Conservation (phyloP, 225 moss, liverwort and hornwort genomes). For the Ulota crispa region DNA sequence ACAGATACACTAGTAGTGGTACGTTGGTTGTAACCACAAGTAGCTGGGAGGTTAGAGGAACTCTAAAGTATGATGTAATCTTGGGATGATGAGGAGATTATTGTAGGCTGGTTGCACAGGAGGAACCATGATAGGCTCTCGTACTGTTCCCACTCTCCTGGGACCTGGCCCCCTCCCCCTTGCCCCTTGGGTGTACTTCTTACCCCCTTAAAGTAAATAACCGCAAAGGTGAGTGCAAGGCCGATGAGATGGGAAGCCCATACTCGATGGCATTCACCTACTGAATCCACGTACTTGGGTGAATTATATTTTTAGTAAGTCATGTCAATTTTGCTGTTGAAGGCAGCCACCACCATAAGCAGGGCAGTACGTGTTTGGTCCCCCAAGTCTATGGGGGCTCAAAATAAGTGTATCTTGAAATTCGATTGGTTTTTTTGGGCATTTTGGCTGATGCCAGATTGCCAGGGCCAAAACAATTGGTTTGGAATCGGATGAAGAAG, state of each 20-base stretch:
- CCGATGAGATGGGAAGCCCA: conserved; percentile 28
- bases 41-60: conserved; percentile 15
- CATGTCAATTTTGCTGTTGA: background rate
- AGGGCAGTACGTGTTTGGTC: background rate
- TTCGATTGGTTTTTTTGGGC: background rate
- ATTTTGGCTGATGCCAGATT: background rate
- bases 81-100: conserved; percentile 22
- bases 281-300: conserved; percentile 27
- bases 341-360: background rate
- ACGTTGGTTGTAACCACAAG: conserved; percentile 16
- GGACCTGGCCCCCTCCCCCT: background rate
- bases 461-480: too few species aligned
- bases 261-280: conserved; percentile 30
- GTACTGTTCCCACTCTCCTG: background rate
- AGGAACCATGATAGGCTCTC: conserved; percentile 1
- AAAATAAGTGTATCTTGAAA: background rate
- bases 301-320: conserved; percentile 1
- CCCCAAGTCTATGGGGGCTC: background rate
- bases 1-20: background rate
- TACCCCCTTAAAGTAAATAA: conserved; percentile 22
- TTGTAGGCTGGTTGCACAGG: background rate
- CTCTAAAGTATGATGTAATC: conserved; percentile 14
- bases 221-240: conserved; percentile 18
- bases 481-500: too few species aligned
- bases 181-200: background rate